phyloP scores from a whole-genome alignment of 2,329 filamentous ascomycete species.

The Fusarium longipes region DNA sequence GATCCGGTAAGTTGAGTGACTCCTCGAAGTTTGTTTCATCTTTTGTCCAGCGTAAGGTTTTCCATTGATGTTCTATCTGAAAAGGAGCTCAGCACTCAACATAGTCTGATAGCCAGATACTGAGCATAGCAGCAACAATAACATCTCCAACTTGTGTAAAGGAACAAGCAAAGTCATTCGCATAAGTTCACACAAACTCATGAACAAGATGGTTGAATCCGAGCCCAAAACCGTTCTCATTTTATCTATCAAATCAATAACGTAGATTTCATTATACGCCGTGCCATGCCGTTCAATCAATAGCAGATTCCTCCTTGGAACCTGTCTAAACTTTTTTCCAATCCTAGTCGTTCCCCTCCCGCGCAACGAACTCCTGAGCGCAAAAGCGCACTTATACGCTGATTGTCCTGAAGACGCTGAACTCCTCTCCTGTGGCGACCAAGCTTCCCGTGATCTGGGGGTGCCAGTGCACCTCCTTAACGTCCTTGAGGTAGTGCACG shows the following conservation, averaged over 20 bases:
- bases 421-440: conserved; percentile 90
- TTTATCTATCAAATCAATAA: conserved; percentile 38
- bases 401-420: conserved; percentile 87
- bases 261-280: conserved; percentile 39
- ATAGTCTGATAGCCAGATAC: neutral
- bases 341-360: conserved; percentile 7
- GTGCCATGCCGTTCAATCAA: conserved; percentile 43
- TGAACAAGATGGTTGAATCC: neutral
- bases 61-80: neutral
- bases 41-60: neutral
- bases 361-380: neutral
- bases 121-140: neutral
- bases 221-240: conserved; percentile 16
- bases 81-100: neutral
- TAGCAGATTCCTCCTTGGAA: conserved; percentile 28
- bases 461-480: conserved; percentile 98
- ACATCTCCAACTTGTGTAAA: neutral
- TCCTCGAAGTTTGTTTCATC: no score
- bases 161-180: neutral
- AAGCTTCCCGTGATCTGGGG: conserved; percentile 91
- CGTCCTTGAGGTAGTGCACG: conserved; percentile 94
- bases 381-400: conserved; percentile 68
- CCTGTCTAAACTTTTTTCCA: conserved; percentile 33
- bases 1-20: neutral
- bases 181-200: neutral